These are phyloP conservation scores for Leccinum disarticulatum DNA, from an alignment of 768 basidiomycete species.

Conservation along the genomic window DNA sequence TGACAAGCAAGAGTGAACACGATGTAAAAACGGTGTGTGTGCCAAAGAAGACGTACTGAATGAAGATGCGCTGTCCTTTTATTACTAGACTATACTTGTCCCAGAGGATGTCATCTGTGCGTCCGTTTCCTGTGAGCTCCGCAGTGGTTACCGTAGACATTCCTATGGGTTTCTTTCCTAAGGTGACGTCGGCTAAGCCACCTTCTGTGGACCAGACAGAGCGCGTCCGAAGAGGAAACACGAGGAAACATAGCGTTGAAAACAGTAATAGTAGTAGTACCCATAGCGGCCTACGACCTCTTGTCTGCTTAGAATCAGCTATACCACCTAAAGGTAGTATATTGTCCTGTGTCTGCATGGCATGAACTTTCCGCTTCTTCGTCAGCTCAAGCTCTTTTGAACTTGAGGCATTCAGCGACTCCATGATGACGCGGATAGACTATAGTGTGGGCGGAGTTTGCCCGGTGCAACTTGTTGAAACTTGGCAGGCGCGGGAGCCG, in stretches of 20 bases:
- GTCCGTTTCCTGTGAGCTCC: slow-evolving; percentile 30
- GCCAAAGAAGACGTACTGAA: slow-evolving; percentile 51
- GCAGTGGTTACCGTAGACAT: slow-evolving; percentile 1
- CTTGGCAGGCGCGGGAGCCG: too few relatives aligned
- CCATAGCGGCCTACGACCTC: slow-evolving; percentile 11
- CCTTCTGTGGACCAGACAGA: slow-evolving; percentile 1
- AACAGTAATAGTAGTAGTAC: slow-evolving; percentile 12
- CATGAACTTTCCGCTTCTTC: neutral
- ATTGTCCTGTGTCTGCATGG: neutral
- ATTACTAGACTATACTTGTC: slow-evolving; percentile 74
- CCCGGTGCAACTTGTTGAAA: too few relatives aligned
- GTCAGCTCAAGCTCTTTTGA: neutral
- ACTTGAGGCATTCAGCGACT: neutral
- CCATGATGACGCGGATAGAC: neutral
- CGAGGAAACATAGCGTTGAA: slow-evolving; percentile 17
- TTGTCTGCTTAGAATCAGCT: slow-evolving; percentile 5
- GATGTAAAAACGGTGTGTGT: neutral
- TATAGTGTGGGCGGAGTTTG: neutral
- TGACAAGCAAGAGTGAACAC: slow-evolving; percentile 25
- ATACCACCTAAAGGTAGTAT: slow-evolving; percentile 1
- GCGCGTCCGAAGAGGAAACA: slow-evolving; percentile 8
- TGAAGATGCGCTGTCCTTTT: slow-evolving; percentile 66
- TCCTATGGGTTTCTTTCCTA: neutral
- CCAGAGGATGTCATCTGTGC: slow-evolving; percentile 45
- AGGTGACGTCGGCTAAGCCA: neutral